Evolutionary conservation across 768 basidiomycete species (phyloP), one percentile per base, ranked within the genome.

Genomic region (Wakefieldia striispora): DNA sequence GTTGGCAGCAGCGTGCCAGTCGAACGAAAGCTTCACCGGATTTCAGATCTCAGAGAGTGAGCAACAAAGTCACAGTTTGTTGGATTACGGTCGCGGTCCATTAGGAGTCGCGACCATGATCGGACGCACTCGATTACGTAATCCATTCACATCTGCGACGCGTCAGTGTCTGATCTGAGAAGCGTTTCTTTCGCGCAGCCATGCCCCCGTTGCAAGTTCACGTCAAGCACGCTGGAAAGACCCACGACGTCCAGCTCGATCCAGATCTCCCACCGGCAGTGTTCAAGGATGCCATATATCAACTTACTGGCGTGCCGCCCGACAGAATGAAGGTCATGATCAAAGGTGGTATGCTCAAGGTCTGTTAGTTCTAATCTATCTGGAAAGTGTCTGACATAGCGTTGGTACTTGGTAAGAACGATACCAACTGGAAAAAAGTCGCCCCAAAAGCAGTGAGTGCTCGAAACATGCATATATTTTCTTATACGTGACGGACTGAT

Each of bases 321-420:
- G 92, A 95, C 63, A 79, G 94, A 41, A 95, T 97, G 91, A 99
- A 98, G 72, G 87, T 98, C 56, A 94, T 97, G 88, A 79, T 95
- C 66, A 97, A 97, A 66, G 89, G 89, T 46, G 89, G 88, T 33
- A 77, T 92, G 47, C 79, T 97, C 60, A 95, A 95, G 81, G 92
- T 90, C 70, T 7, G 3, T 17, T 19, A 24, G 27, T 24, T 31
- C n/a, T 17, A 14, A 33, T 31, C 23, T 14, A 6, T 27, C 29
- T 10, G 1, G 39, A 34, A 2, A 3, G 4, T 1, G 3, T 6
- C 38, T 53, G 47, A 58, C 44, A 45, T 23, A 39, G 29, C 19
- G 11, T 1, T 17, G 1, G 5, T 16, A 27, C 43, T n/a, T 36
- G 27, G 47, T 10, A 52, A 94, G 90, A 93, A 97, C 55, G 92